phyloP scores from a whole-genome alignment of 768 basidiomycete genomes.

The Lactarius evosmus region DNA sequence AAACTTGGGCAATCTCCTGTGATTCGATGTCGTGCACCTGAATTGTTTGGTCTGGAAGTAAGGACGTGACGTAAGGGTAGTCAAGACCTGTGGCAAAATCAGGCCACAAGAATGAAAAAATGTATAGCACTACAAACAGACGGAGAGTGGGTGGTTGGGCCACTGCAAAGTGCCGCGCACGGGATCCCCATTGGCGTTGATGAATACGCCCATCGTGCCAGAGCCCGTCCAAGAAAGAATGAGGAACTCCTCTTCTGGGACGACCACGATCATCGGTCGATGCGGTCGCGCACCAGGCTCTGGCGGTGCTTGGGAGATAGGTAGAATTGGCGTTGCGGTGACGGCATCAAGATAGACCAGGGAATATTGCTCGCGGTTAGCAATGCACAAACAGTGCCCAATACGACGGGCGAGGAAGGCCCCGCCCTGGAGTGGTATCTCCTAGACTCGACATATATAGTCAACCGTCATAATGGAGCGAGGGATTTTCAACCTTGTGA shows the following conservation, averaged over 20 bases:
- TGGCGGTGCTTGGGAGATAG: conserved; percentile 62
- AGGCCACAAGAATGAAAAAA: not conserved
- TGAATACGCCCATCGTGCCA: conserved; percentile 80
- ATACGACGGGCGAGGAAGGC: conserved; percentile 58
- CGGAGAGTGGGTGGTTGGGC: conserved; percentile 69
- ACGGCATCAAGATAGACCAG: conserved; percentile 75
- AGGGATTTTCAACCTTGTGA: conserved; percentile 47
- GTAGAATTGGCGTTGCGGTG: conserved; percentile 68
- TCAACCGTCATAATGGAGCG: conserved; percentile 8
- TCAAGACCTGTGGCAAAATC: conserved; percentile 57
- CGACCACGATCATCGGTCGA: conserved; percentile 71
- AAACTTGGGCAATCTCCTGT: conserved; percentile 65
- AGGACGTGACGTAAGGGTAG: conserved; percentile 73
- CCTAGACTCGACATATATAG: conserved; percentile 40
- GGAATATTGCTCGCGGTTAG: conserved; percentile 69
- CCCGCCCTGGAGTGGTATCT: conserved; percentile 64
- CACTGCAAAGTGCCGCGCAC: conserved; percentile 87
- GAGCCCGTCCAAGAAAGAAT: conserved; percentile 81
- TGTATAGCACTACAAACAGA: conserved; percentile 53
- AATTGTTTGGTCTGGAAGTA: conserved; percentile 75
- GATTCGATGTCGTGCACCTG: conserved; percentile 80
- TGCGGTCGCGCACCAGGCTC: conserved; percentile 41
- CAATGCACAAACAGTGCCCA: conserved; percentile 65
- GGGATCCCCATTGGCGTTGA: conserved; percentile 82
- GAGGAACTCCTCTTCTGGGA: conserved; percentile 78